These are phyloP conservation scores for Picea glauca DNA, from an alignment of 75 land plant species.

Conservation along the genomic window DNA sequence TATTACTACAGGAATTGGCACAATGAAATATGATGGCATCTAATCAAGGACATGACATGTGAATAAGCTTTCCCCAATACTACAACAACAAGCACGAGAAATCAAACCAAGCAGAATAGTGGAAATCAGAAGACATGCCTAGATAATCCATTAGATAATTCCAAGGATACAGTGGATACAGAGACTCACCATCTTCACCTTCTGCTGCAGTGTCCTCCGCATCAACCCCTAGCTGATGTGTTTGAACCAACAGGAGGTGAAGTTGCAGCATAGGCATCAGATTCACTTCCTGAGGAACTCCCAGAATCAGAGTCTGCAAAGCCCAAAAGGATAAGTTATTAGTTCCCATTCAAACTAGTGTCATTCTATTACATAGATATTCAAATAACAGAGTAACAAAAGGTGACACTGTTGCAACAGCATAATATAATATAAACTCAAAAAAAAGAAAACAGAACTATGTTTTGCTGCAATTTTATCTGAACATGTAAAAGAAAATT, in stretches of 20 bases:
- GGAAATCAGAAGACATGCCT: too few species aligned
- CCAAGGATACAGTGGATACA: neutral
- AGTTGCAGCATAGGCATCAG: neutral
- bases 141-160: too few species aligned
- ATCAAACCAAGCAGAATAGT: too few species aligned
- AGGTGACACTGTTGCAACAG: neutral
- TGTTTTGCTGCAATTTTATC: neutral
- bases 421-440: neutral
- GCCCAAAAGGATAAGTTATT: neutral
- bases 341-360: neutral
- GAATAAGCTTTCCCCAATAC: too few species aligned
- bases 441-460: neutral
- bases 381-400: neutral
- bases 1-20: too few species aligned
- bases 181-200: constrained; percentile 10
- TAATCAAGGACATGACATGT: too few species aligned
- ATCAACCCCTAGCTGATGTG: neutral
- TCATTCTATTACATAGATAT: neutral
- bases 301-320: constrained; percentile 12
- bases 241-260: constrained; percentile 8
- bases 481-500: neutral
- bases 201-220: neutral
- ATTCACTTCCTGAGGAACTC: constrained; percentile 13
- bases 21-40: too few species aligned
- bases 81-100: too few species aligned